phyloP scores from a whole-genome alignment of 805 yeast genomes.

The Ogataea methanolica region DNA sequence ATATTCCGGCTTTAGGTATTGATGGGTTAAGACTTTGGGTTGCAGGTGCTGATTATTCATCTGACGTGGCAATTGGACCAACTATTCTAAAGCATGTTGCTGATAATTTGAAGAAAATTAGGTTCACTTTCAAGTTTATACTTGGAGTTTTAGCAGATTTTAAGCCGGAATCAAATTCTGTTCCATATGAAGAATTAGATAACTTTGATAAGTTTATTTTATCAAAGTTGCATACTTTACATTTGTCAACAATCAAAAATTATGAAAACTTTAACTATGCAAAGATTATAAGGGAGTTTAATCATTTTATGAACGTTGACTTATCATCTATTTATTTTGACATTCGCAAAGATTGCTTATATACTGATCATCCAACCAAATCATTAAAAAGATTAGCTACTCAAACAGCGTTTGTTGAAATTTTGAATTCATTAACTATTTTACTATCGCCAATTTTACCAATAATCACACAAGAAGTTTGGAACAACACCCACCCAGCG shows the following conservation, averaged over 20 bases:
- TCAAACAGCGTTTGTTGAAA: conserved; percentile 61
- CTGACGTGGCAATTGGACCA: conserved; percentile 73
- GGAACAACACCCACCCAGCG: conserved; percentile 51
- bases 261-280: conserved; percentile 64
- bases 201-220: conserved; percentile 60
- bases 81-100: conserved; percentile 70
- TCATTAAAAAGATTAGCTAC: conserved; percentile 49
- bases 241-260: conserved; percentile 34
- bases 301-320: conserved; percentile 67
- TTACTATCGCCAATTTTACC: conserved; percentile 81
- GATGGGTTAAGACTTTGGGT: conserved; percentile 91
- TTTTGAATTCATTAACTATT: conserved; percentile 59
- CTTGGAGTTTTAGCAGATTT: conserved; percentile 65
- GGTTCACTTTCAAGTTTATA: conserved; percentile 76
- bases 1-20: conserved; percentile 67
- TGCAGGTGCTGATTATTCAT: conserved; percentile 82
- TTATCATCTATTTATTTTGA: conserved; percentile 85
- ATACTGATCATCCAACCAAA: conserved; percentile 50
- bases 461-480: conserved; percentile 78
- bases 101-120: conserved; percentile 73
- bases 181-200: conserved; percentile 37
- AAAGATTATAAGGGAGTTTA: conserved; percentile 60
- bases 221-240: conserved; percentile 46
- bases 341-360: conserved; percentile 76
- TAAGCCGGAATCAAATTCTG: conserved; percentile 16